A percentile compares a stretch with the other conserved stretches of the same genome.
These are phyloP conservation scores for Metarhizium anisopliae DNA, from an alignment of 2,329 filamentous ascomycete genomes.

Conservation along the genomic window DNA sequence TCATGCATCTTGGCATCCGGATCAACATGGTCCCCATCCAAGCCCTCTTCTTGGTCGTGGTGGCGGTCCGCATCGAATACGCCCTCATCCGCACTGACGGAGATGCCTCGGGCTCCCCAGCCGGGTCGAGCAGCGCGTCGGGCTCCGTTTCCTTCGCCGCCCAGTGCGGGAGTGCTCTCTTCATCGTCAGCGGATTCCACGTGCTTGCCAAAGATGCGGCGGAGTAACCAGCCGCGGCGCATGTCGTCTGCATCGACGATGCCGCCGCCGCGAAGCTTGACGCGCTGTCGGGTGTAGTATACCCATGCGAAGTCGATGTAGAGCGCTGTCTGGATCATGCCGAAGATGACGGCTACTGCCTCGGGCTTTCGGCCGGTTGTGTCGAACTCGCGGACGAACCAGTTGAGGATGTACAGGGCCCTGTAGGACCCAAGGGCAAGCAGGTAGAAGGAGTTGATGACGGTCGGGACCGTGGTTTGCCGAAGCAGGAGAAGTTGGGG, in stretches of 20 bases:
- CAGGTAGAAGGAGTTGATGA: constrained; percentile 95
- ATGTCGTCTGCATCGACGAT: constrained; percentile 87
- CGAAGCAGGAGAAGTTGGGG: constrained; percentile 86
- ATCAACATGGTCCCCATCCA: constrained; percentile 37
- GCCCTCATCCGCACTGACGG: constrained; percentile 56
- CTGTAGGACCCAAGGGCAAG: constrained; percentile 81
- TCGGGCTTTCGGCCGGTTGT: constrained; percentile 51
- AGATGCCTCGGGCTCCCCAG: constrained; percentile 58
- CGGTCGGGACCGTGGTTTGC: constrained; percentile 90
- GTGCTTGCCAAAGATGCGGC: constrained; percentile 61
- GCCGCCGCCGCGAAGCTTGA: constrained; percentile 81
- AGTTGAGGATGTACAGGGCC: constrained; percentile 83
- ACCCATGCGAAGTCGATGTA: constrained; percentile 97
- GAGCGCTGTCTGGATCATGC: constrained; percentile 78
- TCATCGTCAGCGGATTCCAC: constrained; percentile 49
- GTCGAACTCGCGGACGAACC: constrained; percentile 64
- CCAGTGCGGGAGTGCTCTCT: constrained; percentile 45
- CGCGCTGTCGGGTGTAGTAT: constrained; percentile 85
- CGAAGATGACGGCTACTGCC: constrained; percentile 72
- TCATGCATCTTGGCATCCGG: constrained; percentile 59
- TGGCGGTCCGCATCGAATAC: constrained; percentile 42
- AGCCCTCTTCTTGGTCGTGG: constrained; percentile 34
- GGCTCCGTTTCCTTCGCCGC: constrained; percentile 21
- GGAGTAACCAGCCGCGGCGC: constrained; percentile 74
- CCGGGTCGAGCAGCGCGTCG: constrained; percentile 33